Base-by-base conservation (phyloP, 2,329 filamentous ascomycete species). In the Cladophialophora bantiana region DNA sequence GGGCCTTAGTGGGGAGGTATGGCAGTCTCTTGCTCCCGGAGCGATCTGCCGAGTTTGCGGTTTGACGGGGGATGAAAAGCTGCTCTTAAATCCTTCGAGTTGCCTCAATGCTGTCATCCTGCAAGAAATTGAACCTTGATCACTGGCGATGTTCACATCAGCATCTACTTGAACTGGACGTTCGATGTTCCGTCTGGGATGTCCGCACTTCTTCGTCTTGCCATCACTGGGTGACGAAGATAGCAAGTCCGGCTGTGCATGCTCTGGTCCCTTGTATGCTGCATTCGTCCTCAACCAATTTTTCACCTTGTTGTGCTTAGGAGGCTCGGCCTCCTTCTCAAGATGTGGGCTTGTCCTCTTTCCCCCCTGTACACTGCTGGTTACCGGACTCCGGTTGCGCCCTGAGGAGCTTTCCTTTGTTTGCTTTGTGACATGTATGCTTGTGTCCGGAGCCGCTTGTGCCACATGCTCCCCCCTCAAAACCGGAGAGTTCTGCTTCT, bases 271-370 rank as follows among this genome's bases (percentile, higher is more conserved):
- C 20, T 31, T 18, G 35, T 61, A 54, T 42, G 34, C 20, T 31
- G 50, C 35, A 32, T 58, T 69, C 34, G 36, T 64, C 52, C 50
- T 67, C 32, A 70, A 56, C 70, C 68, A 71, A 32, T 64, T 60
- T 56, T 66, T 64, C n/a, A 64, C 64, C 57, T 66, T 69, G 3
- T 55, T 50, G 20, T 56, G 59, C n/a, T 66, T 63, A 1, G 34
- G 13, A 18, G 4, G 4, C 7, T 45, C 52, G 18, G 18, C 15
- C 18, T 66, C 20, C 10, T 45, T 53, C 26, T 26, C 20, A 31
- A 56, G 35, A 50, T 7, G 36, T 26, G 18, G 4, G 2, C 9
- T 20, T 10, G 2, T 3, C 1, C 31, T 32, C 32, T 31, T 36
- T 34, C 7, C 34, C 34, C 7, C 35, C 10, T 38, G 31, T 20